Base-by-base conservation (phyloP, 805 yeast species). In the Candida chilensis region DNA sequence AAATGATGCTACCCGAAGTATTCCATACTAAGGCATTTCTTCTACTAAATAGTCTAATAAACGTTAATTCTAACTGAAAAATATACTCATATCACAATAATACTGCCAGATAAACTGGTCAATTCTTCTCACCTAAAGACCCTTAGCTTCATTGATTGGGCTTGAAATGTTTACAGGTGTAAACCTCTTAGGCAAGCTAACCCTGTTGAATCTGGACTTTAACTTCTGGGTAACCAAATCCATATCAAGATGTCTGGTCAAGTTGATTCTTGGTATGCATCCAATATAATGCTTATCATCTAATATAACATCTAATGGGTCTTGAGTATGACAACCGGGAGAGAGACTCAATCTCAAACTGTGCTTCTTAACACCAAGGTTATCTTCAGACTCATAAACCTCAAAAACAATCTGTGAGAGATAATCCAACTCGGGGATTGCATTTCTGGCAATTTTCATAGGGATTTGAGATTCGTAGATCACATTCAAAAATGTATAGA, bases 261-360 rank as follows among this genome's bases (percentile, higher is more conserved):
- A 66, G 34, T 85, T 78, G 32, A 87, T 75, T 45, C 92, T 75
- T 28, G 96, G 94, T 43, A 92, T 92, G 48, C 96, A 90, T 16
- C 96, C 88, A 38, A 92, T 92, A 56, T 92, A 90, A 57, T 92
- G 99, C 50, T 86, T 88, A 27, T 86, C 90, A 57, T 92, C 98
- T 28, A 92, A 66, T 54, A 90, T 96, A 27, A 94, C 95, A 57
- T 92, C 99, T 39, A 92, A 67, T 17, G 99, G 98, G 54, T 90
- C 95, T 47, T 87, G 95, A 0, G 97, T 88, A 57, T 92, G 96
- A 55, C 98, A 92, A 14, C 99, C 99, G 1, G 98, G 97, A 4
- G 96, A 83, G 42, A 92, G 67, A n/a, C 90, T 80, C 37, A 92
- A 67, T 46, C 97, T 71, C 33, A 92, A 81, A 4, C 96, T 81